Evolutionary conservation across 78 protist species (phyloP), one percentile per base, ranked within the genome.

Genomic region (Dictyostelium brefeldianum): DNA sequence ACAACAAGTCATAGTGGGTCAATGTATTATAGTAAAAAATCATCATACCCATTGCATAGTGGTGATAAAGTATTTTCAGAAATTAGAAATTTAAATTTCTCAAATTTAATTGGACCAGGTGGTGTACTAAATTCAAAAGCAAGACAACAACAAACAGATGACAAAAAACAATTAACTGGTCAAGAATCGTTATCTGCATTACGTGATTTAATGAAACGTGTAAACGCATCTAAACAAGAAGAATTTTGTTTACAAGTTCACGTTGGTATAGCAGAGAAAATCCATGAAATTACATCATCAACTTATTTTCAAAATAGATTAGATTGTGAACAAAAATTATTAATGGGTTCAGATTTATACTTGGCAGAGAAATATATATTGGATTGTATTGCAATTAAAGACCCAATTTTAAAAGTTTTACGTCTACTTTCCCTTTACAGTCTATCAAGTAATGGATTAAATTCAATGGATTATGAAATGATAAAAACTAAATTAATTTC

Each of bases 361-460:
- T 15, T 43, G 1, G 90, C 57, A 1, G 80, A 69, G 5, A 50
- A 54, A 36, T 97, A 80, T 89, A 71, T 97, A 20, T 96, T 96
- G 15, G 97, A 96, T 36, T 83, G 59, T 50, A 97, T 98, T 31
- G 15, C 22, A 48, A 17, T 31, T 1, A 54, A 71, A 54, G 95
- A 95, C 78, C 91, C 96, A 29, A 57, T 96, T 41, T 18, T 43
- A 29, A 96, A 93, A 65, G 96, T 97, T 18, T 79, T 97, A 20
- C 89, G 99, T 48, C 73, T 98, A 41, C 17, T 97, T 14, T 78
- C 96, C 47, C 84, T 98, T 25, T 25, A 36, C 14, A 96, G 98
- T 53, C 7, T 96, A 15, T 48, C 74, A 6, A 8, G 5, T 29
- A 67, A 43, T 48, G 99, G 99, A 54, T 22, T 98, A 78, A 78